Conservation (phyloP, 352 stramenopile species). For the Elongisporangium undulatum region DNA sequence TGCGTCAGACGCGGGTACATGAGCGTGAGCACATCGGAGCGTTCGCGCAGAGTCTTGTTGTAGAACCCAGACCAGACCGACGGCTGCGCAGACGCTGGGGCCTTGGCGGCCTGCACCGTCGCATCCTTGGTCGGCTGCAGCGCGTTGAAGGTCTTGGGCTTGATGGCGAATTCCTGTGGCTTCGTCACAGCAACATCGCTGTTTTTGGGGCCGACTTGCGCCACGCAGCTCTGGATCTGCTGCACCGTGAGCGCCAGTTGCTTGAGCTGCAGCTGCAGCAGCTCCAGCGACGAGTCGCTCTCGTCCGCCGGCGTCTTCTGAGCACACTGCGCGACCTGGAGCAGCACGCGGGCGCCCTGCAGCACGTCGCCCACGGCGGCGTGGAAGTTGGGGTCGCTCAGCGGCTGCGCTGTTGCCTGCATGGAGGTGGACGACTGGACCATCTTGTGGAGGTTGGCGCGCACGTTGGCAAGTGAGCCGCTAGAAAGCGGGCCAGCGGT, state of each 20-base stretch:
- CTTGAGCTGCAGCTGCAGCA: constrained; percentile 27
- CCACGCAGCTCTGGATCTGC: constrained; percentile 22
- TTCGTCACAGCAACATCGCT: constrained; percentile 1
- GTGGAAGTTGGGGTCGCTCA: constrained; percentile 4
- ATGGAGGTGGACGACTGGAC: background rate
- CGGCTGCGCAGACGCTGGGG: constrained; percentile 31
- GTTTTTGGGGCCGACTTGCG: background rate
- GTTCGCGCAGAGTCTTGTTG: constrained; percentile 85
- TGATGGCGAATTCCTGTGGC: background rate
- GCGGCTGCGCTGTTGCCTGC: background rate
- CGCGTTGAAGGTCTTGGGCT: constrained; percentile 40
- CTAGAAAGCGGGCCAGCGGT: background rate
- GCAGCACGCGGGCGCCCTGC: constrained; percentile 1
- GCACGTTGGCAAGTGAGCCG: background rate
- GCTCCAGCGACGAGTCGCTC: background rate
- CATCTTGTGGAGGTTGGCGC: background rate
- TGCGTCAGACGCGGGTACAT: constrained; percentile 74
- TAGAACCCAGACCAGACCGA: constrained; percentile 87
- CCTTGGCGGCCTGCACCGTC: constrained; percentile 12
- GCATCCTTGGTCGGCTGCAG: constrained; percentile 37
- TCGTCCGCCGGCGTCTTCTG: background rate
- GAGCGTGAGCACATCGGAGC: constrained; percentile 77
- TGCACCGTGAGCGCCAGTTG: constrained; percentile 12
- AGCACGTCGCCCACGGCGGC: constrained; percentile 28
- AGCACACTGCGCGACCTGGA: constrained; percentile 4